Evolutionary conservation across 768 basidiomycete species (phyloP).

Genomic region (Collybiopsis confluens): DNA sequence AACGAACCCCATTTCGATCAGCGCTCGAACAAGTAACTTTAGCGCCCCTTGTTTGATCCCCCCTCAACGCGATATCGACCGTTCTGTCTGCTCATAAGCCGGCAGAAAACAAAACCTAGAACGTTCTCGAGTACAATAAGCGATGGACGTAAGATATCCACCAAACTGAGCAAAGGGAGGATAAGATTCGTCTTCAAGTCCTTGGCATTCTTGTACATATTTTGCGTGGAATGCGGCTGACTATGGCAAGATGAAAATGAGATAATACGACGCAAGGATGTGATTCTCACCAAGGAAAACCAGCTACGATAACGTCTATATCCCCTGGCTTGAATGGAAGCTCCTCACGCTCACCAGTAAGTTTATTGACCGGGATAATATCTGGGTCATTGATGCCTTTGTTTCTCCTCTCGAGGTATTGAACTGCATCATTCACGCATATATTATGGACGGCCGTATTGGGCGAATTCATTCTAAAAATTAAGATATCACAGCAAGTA

Average conservation of each 20-base stretch:
- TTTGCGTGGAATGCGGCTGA: constrained; percentile 69
- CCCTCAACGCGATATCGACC: constrained; percentile 46
- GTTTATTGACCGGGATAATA: constrained; percentile 36
- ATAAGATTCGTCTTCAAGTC: constrained; percentile 69
- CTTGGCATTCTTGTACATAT: constrained; percentile 65
- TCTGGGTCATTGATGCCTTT: constrained; percentile 28
- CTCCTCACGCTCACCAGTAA: constrained; percentile 36
- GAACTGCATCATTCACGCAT: constrained; percentile 61
- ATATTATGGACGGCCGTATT: constrained; percentile 60
- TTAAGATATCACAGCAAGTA: neutral
- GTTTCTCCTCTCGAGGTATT: constrained; percentile 51
- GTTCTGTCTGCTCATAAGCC: constrained; percentile 36
- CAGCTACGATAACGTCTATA: constrained; percentile 60
- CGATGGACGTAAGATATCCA: constrained; percentile 42
- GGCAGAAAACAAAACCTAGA: constrained; percentile 42
- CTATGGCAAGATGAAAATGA: constrained; percentile 27
- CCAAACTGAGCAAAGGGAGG: constrained; percentile 50
- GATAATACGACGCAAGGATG: neutral
- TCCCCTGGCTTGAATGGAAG: constrained; percentile 45
- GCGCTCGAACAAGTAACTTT: constrained; percentile 57
- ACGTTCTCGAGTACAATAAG: constrained; percentile 52
- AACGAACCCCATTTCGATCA: constrained; percentile 63
- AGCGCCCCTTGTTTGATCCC: constrained; percentile 73
- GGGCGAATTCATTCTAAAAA: constrained; percentile 48
- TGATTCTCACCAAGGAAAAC: constrained; percentile 67